Evolutionary conservation across 2,329 filamentous ascomycete genomes (phyloP).

Genomic region (Colletotrichum musae): DNA sequence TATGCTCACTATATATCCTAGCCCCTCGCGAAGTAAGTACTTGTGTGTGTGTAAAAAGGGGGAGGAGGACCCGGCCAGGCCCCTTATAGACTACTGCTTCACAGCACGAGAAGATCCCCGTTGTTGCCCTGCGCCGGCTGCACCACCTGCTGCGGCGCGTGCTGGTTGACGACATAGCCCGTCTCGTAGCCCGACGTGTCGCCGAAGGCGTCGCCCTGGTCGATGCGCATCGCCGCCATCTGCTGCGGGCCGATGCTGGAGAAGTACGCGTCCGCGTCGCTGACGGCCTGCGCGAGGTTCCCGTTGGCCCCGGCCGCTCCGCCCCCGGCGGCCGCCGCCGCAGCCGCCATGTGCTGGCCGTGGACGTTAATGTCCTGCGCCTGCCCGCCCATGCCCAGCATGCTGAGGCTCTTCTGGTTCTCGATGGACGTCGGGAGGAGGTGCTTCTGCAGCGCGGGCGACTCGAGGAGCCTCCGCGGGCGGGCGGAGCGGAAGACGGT

Average conservation of each 20-base stretch:
- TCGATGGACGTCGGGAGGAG: conserved; percentile 71
- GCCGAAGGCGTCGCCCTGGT: conserved; percentile 75
- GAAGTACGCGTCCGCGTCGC: conserved; percentile 92
- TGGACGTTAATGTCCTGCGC: conserved; percentile 65
- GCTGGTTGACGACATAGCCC: conserved; percentile 85
- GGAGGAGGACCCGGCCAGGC: too few relatives aligned
- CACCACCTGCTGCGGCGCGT: conserved; percentile 82
- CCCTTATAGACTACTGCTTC: conserved; percentile 41
- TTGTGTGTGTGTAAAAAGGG: too few relatives aligned
- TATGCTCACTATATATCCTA: not conserved
- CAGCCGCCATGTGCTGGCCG: conserved; percentile 46
- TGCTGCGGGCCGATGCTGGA: conserved; percentile 81
- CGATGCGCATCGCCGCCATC: conserved; percentile 80
- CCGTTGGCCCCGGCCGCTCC: conserved; percentile 44
- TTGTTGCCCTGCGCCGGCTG: conserved; percentile 78
- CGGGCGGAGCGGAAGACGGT: conserved; percentile 94
- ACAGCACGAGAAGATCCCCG: conserved; percentile 80
- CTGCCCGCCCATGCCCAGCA: conserved; percentile 69
- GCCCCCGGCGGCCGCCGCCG: too few relatives aligned
- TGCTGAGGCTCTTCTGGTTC: conserved; percentile 72
- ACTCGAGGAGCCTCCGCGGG: conserved; percentile 83
- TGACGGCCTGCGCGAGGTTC: conserved; percentile 79
- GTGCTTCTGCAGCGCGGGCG: conserved; percentile 86
- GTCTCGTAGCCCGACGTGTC: conserved; percentile 68
- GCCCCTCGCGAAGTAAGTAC: too few relatives aligned